A percentile compares a stretch with the other conserved stretches of the same genome.
Conservation (phyloP, 1,284 basidiomycete species). For the Takashimella koratensis region DNA sequence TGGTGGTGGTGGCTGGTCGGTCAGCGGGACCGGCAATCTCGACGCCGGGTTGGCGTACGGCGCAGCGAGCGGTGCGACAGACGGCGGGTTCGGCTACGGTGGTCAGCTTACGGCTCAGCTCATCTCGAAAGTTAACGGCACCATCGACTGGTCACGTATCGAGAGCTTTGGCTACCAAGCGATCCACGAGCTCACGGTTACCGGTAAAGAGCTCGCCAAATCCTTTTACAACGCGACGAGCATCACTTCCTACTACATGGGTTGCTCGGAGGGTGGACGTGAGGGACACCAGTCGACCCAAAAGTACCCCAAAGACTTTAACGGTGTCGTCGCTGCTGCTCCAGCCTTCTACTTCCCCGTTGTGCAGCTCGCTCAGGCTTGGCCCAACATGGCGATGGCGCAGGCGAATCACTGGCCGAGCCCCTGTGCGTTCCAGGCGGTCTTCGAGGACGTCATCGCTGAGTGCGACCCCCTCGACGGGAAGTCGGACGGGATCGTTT, state of each 20-base stretch:
- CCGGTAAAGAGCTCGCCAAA: conserved; percentile 11
- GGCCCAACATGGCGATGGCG: conserved; percentile 1
- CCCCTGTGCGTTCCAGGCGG: conserved; percentile 6
- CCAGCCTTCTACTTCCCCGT: conserved; percentile 30
- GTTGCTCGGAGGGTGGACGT: conserved; percentile 35
- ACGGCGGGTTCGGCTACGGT: conserved; percentile 9
- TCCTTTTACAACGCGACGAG: conserved; percentile 6
- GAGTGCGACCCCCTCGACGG: conserved; percentile 16
- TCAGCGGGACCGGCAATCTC: background rate
- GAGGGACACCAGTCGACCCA: conserved; percentile 30
- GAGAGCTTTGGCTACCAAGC: conserved; percentile 8
- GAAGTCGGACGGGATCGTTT: conserved; percentile 11
- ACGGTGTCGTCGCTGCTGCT: conserved; percentile 40
- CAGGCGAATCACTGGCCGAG: conserved; percentile 5
- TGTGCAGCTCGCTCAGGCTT: conserved; percentile 6
- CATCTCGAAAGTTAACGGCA: conserved; percentile 10
- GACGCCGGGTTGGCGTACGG: conserved; percentile 9
- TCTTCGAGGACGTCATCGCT: conserved; percentile 8
- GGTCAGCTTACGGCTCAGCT: background rate
- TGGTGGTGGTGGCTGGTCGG: conserved; percentile 3
- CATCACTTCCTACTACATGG: conserved; percentile 14
- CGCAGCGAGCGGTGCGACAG: conserved; percentile 11
- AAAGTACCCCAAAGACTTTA: conserved; percentile 33
- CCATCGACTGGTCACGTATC: conserved; percentile 5
- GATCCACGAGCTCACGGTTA: conserved; percentile 8